Evolutionary conservation across 2,329 filamentous ascomycete genomes (phyloP).

Genomic region (Zymoseptoria pseudotritici): DNA sequence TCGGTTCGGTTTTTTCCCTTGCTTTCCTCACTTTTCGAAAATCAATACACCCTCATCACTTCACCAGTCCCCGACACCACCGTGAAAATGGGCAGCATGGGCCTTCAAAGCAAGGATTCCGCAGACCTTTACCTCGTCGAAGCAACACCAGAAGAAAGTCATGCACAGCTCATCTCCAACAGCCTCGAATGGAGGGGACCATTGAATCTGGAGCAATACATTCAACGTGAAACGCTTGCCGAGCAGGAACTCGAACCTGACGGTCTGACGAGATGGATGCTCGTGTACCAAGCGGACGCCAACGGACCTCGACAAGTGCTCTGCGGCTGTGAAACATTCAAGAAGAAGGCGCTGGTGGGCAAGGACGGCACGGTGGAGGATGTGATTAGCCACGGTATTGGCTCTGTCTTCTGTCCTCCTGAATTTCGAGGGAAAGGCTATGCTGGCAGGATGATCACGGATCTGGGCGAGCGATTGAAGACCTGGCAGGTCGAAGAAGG

Average conservation of each 20-base stretch:
- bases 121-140: constrained; percentile 47
- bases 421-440: constrained; percentile 65
- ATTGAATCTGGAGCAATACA: constrained; percentile 48
- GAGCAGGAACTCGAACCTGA: constrained; percentile 47
- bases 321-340: constrained; percentile 52
- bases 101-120: constrained; percentile 43
- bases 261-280: constrained; percentile 53
- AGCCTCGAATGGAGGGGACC: constrained; percentile 52
- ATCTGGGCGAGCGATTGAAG: constrained; percentile 52
- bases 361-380: constrained; percentile 44
- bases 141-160: constrained; percentile 48
- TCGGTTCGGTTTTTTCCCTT: neutral
- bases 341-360: constrained; percentile 41
- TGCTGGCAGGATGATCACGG: constrained; percentile 64
- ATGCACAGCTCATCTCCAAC: constrained; percentile 47
- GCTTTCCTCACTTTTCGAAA: neutral
- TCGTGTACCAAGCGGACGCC: constrained; percentile 41
- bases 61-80: neutral
- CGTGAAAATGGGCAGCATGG: constrained; percentile 11
- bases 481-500: constrained; percentile 44
- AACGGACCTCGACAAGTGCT: constrained; percentile 37
- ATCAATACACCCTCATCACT: neutral
- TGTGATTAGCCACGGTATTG: constrained; percentile 63
- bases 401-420: constrained; percentile 66
- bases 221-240: constrained; percentile 50